Conservation (phyloP, 1,284 basidiomycete species). For the Veloboletus limbatus region DNA sequence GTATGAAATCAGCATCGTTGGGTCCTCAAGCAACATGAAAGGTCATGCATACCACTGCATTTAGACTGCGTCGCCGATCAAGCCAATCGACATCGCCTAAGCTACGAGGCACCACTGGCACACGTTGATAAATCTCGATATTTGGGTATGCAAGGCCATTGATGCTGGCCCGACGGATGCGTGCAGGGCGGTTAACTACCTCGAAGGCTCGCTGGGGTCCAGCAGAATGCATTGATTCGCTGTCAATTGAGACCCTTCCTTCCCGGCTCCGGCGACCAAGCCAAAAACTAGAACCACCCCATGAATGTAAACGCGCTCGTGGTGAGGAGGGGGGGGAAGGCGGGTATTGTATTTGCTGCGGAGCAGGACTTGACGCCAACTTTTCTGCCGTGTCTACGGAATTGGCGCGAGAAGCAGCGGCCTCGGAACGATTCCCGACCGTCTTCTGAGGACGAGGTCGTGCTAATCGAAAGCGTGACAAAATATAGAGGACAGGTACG, state of each 20-base stretch:
- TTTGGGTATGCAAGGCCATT: slow-evolving; percentile 46
- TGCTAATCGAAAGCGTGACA: slow-evolving; percentile 30
- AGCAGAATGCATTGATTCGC: slow-evolving; percentile 44
- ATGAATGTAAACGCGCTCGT: slow-evolving; percentile 48
- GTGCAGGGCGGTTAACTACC: slow-evolving; percentile 63
- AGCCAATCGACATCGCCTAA: slow-evolving; percentile 75
- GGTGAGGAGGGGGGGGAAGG: slow-evolving; percentile 47
- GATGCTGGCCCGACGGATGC: slow-evolving; percentile 45
- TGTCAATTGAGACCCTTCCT: slow-evolving; percentile 47
- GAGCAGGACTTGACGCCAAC: slow-evolving; percentile 35
- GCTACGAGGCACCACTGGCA: slow-evolving; percentile 43
- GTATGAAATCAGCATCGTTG: slow-evolving; percentile 16
- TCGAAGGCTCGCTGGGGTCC: slow-evolving; percentile 57
- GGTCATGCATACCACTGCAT: slow-evolving; percentile 54
- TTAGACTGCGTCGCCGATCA: slow-evolving; percentile 63
- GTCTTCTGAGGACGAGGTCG: slow-evolving; percentile 16
- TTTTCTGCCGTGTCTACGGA: slow-evolving; percentile 52
- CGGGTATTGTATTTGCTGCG: slow-evolving; percentile 39
- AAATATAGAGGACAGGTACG: slow-evolving; percentile 45
- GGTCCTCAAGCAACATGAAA: slow-evolving; percentile 15
- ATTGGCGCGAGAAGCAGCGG: slow-evolving; percentile 32
- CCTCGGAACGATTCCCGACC: slow-evolving; percentile 22
- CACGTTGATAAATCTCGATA: slow-evolving; percentile 36
- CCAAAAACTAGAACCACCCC: slow-evolving; percentile 50
- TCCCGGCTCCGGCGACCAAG: slow-evolving; percentile 41